Conservation (phyloP, 139 green algal genomes). For the Ettlia oleoabundans region DNA sequence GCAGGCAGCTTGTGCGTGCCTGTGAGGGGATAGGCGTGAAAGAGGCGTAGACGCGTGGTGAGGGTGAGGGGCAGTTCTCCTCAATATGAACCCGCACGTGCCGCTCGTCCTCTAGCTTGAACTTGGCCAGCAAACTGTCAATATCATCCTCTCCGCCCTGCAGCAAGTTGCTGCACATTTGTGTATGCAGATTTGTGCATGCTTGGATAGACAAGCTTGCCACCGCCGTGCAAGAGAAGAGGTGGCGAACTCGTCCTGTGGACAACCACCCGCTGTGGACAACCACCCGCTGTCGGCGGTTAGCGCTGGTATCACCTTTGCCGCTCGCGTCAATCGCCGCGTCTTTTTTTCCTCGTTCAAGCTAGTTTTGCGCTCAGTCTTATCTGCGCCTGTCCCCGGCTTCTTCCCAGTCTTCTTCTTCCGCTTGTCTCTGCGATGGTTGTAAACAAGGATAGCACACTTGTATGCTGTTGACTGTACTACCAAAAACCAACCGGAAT, state of each 20-base stretch:
- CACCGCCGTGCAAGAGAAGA: too few relatives aligned
- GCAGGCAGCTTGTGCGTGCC: not conserved
- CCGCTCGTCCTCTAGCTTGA: constrained; percentile 69
- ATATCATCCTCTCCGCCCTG: constrained; percentile 57
- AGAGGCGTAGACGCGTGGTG: constrained; percentile 81
- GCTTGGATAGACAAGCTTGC: too few relatives aligned
- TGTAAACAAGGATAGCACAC: too few relatives aligned
- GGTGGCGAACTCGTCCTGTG: too few relatives aligned
- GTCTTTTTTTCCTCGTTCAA: constrained; percentile 76
- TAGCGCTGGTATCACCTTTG: too few relatives aligned
- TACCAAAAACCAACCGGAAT: not conserved
- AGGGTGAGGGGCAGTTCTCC: constrained; percentile 61
- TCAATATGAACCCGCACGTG: constrained; percentile 59
- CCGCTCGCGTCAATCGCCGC: constrained; percentile 29
- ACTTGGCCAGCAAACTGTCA: constrained; percentile 66
- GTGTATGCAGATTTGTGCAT: too few relatives aligned
- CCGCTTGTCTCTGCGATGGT: constrained; percentile 76
- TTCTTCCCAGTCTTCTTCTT: constrained; percentile 87
- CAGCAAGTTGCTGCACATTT: too few relatives aligned
- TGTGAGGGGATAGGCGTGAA: constrained; percentile 39
- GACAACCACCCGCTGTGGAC: too few relatives aligned
- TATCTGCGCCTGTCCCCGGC: constrained; percentile 70
- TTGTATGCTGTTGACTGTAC: too few relatives aligned
- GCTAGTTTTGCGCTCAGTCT: constrained; percentile 86
- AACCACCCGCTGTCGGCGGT: too few relatives aligned